phyloP scores from a whole-genome alignment of 140 eudicot genomes.

The Ambrosia hybrid region DNA sequence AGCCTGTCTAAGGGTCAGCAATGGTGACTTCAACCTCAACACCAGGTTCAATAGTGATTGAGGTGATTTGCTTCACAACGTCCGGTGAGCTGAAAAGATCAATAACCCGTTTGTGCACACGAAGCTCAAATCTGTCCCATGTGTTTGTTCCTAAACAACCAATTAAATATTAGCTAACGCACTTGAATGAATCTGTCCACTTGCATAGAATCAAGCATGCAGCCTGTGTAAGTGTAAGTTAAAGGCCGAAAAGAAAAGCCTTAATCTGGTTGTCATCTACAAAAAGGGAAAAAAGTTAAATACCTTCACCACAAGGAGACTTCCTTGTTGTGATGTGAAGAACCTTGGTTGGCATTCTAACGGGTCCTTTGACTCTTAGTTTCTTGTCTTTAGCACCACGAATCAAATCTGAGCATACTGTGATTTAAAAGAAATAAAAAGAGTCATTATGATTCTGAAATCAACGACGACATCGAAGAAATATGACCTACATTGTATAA shows the following conservation, averaged over 20 bases:
- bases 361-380: slow-evolving; percentile 45
- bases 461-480: not conserved
- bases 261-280: not conserved
- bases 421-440: not conserved
- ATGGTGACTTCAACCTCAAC: slow-evolving; percentile 50
- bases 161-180: not conserved
- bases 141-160: slow-evolving; percentile 38
- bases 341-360: slow-evolving; percentile 54
- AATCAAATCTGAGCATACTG: slow-evolving; percentile 37
- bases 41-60: slow-evolving; percentile 49
- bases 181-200: not conserved
- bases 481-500: not conserved
- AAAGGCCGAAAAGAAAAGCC: not conserved
- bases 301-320: slow-evolving; percentile 64
- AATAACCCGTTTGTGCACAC: slow-evolving; percentile 43
- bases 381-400: slow-evolving; percentile 46
- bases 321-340: slow-evolving; percentile 49
- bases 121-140: slow-evolving; percentile 47
- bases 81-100: slow-evolving; percentile 50
- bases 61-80: slow-evolving; percentile 49
- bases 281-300: not conserved
- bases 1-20: slow-evolving; percentile 30
- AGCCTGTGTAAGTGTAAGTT: not conserved
- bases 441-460: not conserved
- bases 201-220: too few relatives aligned